Base-by-base conservation (phyloP, 1,139 yeast species). In the Nadsonia commutata region DNA sequence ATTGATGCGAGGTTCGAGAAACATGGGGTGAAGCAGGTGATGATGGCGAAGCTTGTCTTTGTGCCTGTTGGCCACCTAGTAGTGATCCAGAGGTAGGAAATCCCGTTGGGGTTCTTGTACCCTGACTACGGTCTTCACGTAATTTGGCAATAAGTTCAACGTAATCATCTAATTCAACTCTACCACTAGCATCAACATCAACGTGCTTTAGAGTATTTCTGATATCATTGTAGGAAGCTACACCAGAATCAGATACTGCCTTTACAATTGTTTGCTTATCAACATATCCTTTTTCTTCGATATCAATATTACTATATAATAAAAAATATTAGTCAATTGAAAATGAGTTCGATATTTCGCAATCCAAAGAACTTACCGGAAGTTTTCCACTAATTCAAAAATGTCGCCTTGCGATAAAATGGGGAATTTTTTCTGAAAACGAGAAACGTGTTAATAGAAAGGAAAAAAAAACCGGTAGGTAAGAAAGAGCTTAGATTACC, bases 141-240 rank as follows among this genome's bases (percentile, higher is more conserved):
- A 64, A 57, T 53, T 62, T 63, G 45, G 64, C 54, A 36, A 63
- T 51, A 56, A 90, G 73, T 59, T 85, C 95, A 37, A 90, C 96
- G 58, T 78, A 93, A 60, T 90, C 99, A 48, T 93, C 99, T 57
- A 90, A 68, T 61, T 93, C 99, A 45, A 90, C 96, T 56, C 84
- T 86, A 18, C 98, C 99, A 9, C 94, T 81, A 7, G 98, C 95
- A 64, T 90, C 99, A 38, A 90, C 94, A 53, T 82, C 81, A 42
- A 86, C 96, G 40, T 72, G 74, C 58, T 88, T 90, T 59, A 90
- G 72, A 1, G 96, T 83, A 60, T 86, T 94, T 67, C 99, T 80
- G 36, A 94, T 90, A 51, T 82, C 83, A 62, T 90, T 98, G 58
- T 90, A 90, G 37, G 86, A 64, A 44, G 83, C 90, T 42, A 74